phyloP scores from a whole-genome alignment of 176 grass and related monocot genomes.

The Carex parvula region DNA sequence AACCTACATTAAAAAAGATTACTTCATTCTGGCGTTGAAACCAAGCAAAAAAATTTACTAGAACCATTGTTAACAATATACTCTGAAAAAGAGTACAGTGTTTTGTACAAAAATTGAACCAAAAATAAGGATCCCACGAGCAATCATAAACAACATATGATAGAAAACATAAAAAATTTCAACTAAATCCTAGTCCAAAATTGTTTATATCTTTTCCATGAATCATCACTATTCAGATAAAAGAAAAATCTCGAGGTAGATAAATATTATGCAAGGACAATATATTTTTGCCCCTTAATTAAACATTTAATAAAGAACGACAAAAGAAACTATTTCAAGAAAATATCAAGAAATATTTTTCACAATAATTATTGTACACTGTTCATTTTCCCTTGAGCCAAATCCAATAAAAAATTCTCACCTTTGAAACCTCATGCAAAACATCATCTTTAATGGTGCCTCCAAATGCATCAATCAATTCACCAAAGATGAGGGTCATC shows the following conservation, averaged over 20 bases:
- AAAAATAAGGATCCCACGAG: neutral
- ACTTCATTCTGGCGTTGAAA: neutral
- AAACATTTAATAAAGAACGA: neutral
- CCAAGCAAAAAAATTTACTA: neutral
- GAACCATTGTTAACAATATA: neutral
- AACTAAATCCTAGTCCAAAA: neutral
- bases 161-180: neutral
- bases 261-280: neutral
- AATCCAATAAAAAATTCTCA: neutral
- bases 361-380: neutral
- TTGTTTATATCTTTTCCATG: neutral
- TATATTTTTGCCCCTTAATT: neutral
- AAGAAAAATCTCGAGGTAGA: neutral
- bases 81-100: neutral
- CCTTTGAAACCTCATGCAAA: conserved; percentile 43
- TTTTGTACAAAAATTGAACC: neutral
- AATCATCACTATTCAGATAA: neutral
- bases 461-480: conserved; percentile 45
- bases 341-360: neutral
- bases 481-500: conserved; percentile 39
- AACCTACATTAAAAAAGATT: neutral
- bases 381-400: neutral
- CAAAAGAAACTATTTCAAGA: conserved; percentile 13
- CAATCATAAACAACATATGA: neutral
- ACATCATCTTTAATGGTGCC: neutral